A percentile compares a stretch with the other conserved stretches of the same genome.
Conservation (phyloP, 768 basidiomycete genomes). For the Podaxis sp. region DNA sequence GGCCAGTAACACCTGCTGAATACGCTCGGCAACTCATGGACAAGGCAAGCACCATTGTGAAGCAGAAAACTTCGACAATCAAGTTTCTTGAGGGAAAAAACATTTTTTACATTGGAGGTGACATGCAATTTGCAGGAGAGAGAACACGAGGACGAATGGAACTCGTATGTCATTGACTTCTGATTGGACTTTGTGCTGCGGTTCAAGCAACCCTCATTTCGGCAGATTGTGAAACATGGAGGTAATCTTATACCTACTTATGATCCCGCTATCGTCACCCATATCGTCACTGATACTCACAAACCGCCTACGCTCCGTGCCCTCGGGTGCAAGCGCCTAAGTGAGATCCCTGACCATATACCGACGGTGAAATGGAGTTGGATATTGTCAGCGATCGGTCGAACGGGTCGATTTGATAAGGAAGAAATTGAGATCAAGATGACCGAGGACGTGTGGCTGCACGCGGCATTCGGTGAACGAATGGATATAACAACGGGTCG, state of each 20-base stretch:
- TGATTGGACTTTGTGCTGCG: slow-evolving; percentile 3
- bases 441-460: slow-evolving; percentile 34
- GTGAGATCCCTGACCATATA: slow-evolving; percentile 62
- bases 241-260: slow-evolving; percentile 59
- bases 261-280: slow-evolving; percentile 56
- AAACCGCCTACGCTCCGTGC: slow-evolving; percentile 31
- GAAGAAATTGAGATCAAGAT: slow-evolving; percentile 29
- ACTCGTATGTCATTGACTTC: slow-evolving; percentile 44
- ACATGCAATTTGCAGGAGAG: slow-evolving; percentile 50
- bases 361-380: slow-evolving; percentile 66
- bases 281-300: slow-evolving; percentile 57
- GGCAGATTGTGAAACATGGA: slow-evolving; percentile 62
- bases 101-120: slow-evolving; percentile 60
- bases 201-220: slow-evolving; percentile 3
- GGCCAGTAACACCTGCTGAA: slow-evolving; percentile 45
- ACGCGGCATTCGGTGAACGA: slow-evolving; percentile 48
- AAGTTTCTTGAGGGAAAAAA: slow-evolving; percentile 49
- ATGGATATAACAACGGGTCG: slow-evolving; percentile 40
- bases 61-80: slow-evolving; percentile 14
- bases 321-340: slow-evolving; percentile 47
- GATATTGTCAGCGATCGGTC: slow-evolving; percentile 43
- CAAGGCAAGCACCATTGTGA: slow-evolving; percentile 14
- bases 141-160: slow-evolving; percentile 58
- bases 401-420: slow-evolving; percentile 19
- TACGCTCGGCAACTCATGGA: slow-evolving; percentile 49